Percentiles rank a stretch among this genome's conserved stretches.
phyloP scores from a whole-genome alignment of 1,284 basidiomycete species.

The Cryptococcus floricola region DNA sequence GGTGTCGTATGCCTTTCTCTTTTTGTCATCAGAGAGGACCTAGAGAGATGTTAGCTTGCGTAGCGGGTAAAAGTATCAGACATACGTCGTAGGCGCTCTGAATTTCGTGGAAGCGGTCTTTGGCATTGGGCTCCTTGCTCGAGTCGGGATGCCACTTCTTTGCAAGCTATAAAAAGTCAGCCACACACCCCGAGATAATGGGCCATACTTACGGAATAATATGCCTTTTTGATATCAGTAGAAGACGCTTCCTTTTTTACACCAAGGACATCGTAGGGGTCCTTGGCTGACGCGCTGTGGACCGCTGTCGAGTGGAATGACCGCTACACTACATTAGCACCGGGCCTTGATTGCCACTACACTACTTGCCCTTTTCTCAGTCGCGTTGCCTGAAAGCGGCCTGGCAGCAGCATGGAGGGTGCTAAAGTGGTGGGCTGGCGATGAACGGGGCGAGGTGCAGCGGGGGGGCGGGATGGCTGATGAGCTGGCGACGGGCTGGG shows the following conservation, averaged over 20 bases:
- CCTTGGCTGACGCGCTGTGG: conserved; percentile 61
- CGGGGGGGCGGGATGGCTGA: conserved; percentile 21
- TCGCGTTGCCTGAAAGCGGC: neutral
- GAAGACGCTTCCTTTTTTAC: conserved; percentile 77
- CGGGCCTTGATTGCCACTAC: neutral
- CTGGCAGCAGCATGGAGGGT: conserved; percentile 1
- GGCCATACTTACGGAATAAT: conserved; percentile 68
- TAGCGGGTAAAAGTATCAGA: conserved; percentile 13
- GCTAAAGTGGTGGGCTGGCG: conserved; percentile 4
- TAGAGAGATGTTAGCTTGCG: conserved; percentile 42
- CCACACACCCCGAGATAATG: neutral
- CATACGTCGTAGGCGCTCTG: conserved; percentile 94
- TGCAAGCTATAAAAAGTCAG: conserved; percentile 63
- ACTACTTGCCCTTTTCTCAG: neutral
- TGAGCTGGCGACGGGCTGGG: conserved; percentile 26
- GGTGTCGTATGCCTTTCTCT: conserved; percentile 86
- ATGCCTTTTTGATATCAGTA: conserved; percentile 93
- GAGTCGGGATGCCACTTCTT: conserved; percentile 98
- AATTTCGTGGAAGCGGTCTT: conserved; percentile 93
- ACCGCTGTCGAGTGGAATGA: conserved; percentile 66
- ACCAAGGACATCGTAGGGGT: conserved; percentile 88
- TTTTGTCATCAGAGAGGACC: conserved; percentile 91
- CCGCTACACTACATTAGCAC: conserved; percentile 54
- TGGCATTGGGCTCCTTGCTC: conserved; percentile 85
- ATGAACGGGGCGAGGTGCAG: conserved; percentile 5